These are phyloP conservation scores for Fusarium marasasianum DNA, from an alignment of 2,329 filamentous ascomycete genomes.

Conservation along the genomic window DNA sequence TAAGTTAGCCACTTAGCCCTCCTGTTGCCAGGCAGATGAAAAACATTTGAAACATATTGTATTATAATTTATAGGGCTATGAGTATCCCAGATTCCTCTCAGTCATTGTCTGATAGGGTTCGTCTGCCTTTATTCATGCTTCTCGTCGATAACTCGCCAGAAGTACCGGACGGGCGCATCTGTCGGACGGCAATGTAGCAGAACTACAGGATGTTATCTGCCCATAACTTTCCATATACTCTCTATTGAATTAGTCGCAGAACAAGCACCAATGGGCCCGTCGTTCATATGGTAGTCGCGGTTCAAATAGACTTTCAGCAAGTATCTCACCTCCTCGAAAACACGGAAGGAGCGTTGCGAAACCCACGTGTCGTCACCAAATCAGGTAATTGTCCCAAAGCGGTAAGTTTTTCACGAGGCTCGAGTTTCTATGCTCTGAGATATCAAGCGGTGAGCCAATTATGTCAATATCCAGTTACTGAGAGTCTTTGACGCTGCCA, in stretches of 20 bases:
- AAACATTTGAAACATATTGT: too few relatives aligned
- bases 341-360: neutral
- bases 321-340: neutral
- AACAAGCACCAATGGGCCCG: fast-evolving
- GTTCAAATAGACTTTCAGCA: neutral
- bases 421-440: neutral
- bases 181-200: too few relatives aligned
- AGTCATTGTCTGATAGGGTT: fast-evolving
- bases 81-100: too few relatives aligned
- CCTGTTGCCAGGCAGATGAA: neutral
- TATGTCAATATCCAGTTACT: neutral
- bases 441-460: neutral
- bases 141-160: fast-evolving
- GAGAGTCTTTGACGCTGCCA: constrained; percentile 9
- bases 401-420: neutral
- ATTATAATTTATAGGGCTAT: too few relatives aligned
- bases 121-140: neutral
- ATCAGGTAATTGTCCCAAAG: neutral
- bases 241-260: fast-evolving
- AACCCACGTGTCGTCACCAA: neutral
- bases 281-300: fast-evolving
- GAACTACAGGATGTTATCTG: too few relatives aligned
- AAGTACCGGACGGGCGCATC: neutral
- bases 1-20: fast-evolving
- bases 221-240: too few relatives aligned